Percentiles rank a stretch among this genome's conserved stretches.
Evolutionary conservation across 371 early-diverging fungal genomes (phyloP).

Genomic region (Mucor velutinosus): DNA sequence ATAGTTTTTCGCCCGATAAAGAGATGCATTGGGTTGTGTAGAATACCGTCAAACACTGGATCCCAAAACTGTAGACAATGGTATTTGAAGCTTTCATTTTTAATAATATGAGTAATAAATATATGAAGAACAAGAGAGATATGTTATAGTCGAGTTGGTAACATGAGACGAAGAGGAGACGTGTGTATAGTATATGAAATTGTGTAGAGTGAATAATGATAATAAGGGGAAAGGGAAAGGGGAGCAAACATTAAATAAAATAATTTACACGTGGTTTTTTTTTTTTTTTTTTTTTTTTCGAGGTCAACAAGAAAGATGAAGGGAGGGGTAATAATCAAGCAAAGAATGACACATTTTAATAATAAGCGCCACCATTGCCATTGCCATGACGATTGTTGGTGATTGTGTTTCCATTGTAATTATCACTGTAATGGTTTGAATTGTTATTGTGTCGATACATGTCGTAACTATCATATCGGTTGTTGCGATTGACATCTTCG

Average conservation of each 20-base stretch:
- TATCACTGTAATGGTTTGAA: slow-evolving; percentile 12
- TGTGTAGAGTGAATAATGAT: not conserved
- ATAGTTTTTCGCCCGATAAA: no score
- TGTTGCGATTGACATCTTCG: slow-evolving; percentile 6
- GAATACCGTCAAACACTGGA: no score
- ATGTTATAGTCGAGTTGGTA: not conserved
- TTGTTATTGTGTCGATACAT: slow-evolving; percentile 21
- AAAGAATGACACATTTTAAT: slow-evolving; percentile 3
- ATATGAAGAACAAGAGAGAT: not conserved
- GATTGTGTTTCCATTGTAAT: slow-evolving; percentile 8
- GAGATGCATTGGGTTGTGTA: no score
- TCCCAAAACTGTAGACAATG: not conserved
- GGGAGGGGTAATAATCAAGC: not conserved
- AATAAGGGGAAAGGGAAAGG: not conserved
- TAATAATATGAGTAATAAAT: not conserved
- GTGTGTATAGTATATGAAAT: not conserved
- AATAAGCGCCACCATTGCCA: slow-evolving; percentile 12
- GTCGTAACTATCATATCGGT: slow-evolving; percentile 28
- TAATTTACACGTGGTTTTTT: not conserved
- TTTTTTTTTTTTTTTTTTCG: not conserved
- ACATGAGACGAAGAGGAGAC: not conserved
- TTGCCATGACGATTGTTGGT: slow-evolving; percentile 15
- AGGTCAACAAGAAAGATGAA: slow-evolving; percentile 1
- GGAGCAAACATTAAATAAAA: not conserved
- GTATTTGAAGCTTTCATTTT: not conserved